Percentiles rank a stretch among this genome's conserved stretches.
phyloP scores from a whole-genome alignment of 495 filamentous ascomycete species.

The Trichoderma parareesei region DNA sequence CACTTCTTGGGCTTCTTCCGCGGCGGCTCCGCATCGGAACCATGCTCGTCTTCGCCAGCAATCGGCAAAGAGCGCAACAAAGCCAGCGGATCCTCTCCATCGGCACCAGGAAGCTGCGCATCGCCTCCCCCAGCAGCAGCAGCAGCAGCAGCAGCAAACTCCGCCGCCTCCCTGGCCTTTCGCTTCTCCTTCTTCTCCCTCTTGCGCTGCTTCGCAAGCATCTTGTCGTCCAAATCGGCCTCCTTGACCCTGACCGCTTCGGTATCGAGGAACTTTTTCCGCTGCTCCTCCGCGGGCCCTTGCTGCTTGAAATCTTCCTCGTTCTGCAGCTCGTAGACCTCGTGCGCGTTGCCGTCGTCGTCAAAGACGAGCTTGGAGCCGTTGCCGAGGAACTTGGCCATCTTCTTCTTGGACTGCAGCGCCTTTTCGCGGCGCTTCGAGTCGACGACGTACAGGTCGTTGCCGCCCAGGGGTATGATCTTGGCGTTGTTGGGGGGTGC shows the following conservation, averaged over 20 bases:
- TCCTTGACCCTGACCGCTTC: slow-evolving; percentile 64
- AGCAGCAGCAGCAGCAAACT: slow-evolving; percentile 33
- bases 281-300: slow-evolving; percentile 66
- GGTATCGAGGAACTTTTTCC: slow-evolving; percentile 63
- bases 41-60: slow-evolving; percentile 25
- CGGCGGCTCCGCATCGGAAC: slow-evolving; percentile 26
- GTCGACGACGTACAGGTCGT: slow-evolving; percentile 70
- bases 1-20: slow-evolving; percentile 42
- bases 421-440: slow-evolving; percentile 90
- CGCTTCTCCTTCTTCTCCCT: slow-evolving; percentile 81
- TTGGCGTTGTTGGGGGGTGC: slow-evolving; percentile 34
- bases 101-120: slow-evolving; percentile 21
- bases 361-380: slow-evolving; percentile 83
- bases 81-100: slow-evolving; percentile 40
- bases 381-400: slow-evolving; percentile 78
- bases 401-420: slow-evolving; percentile 87
- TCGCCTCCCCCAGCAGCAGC: slow-evolving; percentile 26
- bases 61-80: slow-evolving; percentile 42
- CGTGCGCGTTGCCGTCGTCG: slow-evolving; percentile 77
- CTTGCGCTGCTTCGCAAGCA: slow-evolving; percentile 66
- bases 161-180: slow-evolving; percentile 63
- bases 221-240: slow-evolving; percentile 78
- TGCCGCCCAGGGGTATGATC: slow-evolving; percentile 44
- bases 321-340: slow-evolving; percentile 78
- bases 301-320: slow-evolving; percentile 67